Percentiles rank a stretch among this genome's conserved stretches.
These are phyloP conservation scores for Postia placenta DNA, from an alignment of 768 basidiomycete genomes.

Conservation along the genomic window DNA sequence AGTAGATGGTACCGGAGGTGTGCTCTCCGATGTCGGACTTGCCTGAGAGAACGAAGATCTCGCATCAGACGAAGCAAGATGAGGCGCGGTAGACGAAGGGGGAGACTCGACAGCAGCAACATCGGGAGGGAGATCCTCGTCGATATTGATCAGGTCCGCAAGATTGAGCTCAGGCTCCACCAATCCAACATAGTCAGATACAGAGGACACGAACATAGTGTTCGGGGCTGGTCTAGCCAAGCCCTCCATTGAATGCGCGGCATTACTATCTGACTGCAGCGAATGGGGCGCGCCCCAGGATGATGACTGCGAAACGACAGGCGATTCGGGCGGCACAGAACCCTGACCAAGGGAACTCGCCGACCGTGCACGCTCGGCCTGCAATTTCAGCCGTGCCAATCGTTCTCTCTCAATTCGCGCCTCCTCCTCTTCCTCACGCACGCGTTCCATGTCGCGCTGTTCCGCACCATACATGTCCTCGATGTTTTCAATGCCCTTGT, in stretches of 20 bases:
- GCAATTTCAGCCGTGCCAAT: constrained; percentile 47
- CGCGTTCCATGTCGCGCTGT: constrained; percentile 48
- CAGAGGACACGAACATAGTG: constrained; percentile 30
- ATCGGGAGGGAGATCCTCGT: constrained; percentile 50
- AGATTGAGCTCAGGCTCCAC: constrained; percentile 65
- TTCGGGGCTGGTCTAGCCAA: constrained; percentile 24
- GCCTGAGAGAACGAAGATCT: constrained; percentile 6
- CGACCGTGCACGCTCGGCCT: constrained; percentile 36
- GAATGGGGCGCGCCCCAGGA: constrained; percentile 61
- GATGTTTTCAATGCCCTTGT: constrained; percentile 89
- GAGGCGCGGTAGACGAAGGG: constrained; percentile 1
- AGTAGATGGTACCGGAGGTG: constrained; percentile 4
- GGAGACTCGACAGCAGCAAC: constrained; percentile 15
- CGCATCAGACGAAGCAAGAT: constrained; percentile 6
- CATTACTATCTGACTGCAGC: constrained; percentile 23
- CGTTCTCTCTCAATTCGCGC: constrained; percentile 68
- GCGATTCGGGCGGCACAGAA: constrained; percentile 72
- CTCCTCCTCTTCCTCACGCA: constrained; percentile 49
- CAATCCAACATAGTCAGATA: constrained; percentile 32
- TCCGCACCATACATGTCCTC: constrained; percentile 59
- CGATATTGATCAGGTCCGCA: constrained; percentile 72
- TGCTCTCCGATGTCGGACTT: constrained; percentile 21
- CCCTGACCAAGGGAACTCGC: constrained; percentile 25
- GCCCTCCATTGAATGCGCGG: constrained; percentile 20
- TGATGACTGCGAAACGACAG: constrained; percentile 37